phyloP scores from a whole-genome alignment of 345 rosid species.

The Balakata baccata region DNA sequence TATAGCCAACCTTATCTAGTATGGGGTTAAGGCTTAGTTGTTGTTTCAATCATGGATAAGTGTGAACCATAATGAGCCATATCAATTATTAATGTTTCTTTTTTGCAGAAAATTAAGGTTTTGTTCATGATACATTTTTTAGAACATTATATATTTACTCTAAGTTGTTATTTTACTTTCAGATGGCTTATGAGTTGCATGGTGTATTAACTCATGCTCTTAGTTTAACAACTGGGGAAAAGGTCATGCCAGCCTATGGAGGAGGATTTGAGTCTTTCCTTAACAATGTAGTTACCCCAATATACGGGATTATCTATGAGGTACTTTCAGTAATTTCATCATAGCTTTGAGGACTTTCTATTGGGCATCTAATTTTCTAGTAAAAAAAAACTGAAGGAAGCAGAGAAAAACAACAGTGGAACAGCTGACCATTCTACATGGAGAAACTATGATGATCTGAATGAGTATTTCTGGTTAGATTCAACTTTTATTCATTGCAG shows the following conservation, averaged over 20 bases:
- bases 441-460: slow-evolving; percentile 98
- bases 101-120: neutral
- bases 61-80: too few species aligned
- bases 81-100: neutral
- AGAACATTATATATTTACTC: neutral
- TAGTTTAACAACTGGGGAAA: slow-evolving; percentile 58
- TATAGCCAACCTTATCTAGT: too few species aligned
- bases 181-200: slow-evolving; percentile 94
- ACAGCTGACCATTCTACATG: slow-evolving; percentile 82
- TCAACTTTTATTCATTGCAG: neutral
- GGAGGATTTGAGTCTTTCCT: slow-evolving; percentile 72
- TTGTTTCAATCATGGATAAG: too few species aligned
- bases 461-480: slow-evolving; percentile 85
- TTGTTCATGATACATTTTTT: neutral
- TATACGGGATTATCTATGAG: slow-evolving; percentile 59
- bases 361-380: slow-evolving; percentile 20
- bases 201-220: slow-evolving; percentile 55
- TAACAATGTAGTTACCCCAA: slow-evolving; percentile 69
- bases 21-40: too few species aligned
- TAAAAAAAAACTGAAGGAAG: slow-evolving; percentile 59
- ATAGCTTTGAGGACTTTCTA: slow-evolving; percentile 10
- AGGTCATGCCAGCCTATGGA: slow-evolving; percentile 55
- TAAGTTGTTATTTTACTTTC: slow-evolving; percentile 17
- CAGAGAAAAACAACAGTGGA: slow-evolving; percentile 70
- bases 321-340: slow-evolving; percentile 35